Percentiles rank a stretch among this genome's conserved stretches.
Conservation (phyloP, 768 basidiomycete species). For the Phallus indusiatus region DNA sequence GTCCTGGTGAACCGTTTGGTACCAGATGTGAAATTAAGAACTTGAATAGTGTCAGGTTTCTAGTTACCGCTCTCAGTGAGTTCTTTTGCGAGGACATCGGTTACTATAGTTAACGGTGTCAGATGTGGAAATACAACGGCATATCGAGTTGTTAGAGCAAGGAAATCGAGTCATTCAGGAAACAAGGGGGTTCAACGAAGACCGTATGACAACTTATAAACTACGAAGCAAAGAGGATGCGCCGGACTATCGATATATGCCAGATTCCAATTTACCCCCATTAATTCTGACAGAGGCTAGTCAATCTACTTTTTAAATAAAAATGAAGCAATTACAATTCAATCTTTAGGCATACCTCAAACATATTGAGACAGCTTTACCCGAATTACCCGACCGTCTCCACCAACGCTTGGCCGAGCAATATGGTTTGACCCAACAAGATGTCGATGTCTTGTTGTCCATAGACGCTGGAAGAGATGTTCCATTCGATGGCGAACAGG, state of each 20-base stretch:
- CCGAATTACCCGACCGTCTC: conserved; percentile 66
- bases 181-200: conserved; percentile 85
- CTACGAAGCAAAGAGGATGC: conserved; percentile 88
- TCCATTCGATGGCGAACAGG: conserved; percentile 46
- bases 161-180: conserved; percentile 57
- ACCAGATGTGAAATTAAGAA: conserved; percentile 97
- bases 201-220: conserved; percentile 68
- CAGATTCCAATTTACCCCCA: conserved; percentile 85
- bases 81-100: conserved; percentile 6
- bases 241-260: conserved; percentile 97
- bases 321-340: not conserved
- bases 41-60: conserved; percentile 81
- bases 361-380: conserved; percentile 42
- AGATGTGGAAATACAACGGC: conserved; percentile 80
- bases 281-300: conserved; percentile 47
- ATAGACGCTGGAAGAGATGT: conserved; percentile 61
- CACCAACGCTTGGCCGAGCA: conserved; percentile 43
- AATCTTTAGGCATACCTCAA: conserved; percentile 52
- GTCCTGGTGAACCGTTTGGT: conserved; percentile 44
- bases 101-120: not conserved
- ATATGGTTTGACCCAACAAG: conserved; percentile 48
- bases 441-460: conserved; percentile 66
- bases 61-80: conserved; percentile 77
- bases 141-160: conserved; percentile 46
- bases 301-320: not conserved